Base-by-base conservation (phyloP, 306 rosid genomes). In the Fragaria nilgerrensis region DNA sequence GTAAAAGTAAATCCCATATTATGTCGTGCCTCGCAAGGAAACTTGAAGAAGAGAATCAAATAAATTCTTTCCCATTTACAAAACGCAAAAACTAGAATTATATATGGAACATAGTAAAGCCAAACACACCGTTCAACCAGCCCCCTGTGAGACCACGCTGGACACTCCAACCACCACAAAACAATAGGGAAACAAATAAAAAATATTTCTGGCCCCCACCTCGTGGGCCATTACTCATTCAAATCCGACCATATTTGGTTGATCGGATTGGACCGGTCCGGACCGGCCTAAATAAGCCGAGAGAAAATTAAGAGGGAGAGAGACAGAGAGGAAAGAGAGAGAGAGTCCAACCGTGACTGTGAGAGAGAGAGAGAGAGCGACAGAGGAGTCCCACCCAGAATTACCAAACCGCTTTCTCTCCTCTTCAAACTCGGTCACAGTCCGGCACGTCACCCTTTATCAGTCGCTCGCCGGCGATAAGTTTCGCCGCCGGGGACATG, bases 121-220 rank as follows among this genome's bases (percentile, higher is more conserved):
- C 23, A 52, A 52, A 49, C n/a, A 15, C 20, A 17, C n/a, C 53
- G 20, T 49, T 49, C 53, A 45, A 45, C 49, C 15, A 45, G 14
- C 49, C 0, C 49, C 16, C 0, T 12, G 47, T 9, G 47, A 43
- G 13, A 47, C 50, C 13, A 11, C 49, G 49, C 15, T 45, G 49
- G 49, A 45, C 44, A 5, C 44, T 41, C 44, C 44, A 7, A 41
- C 36, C 2, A 43, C 47, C 49, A 12, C 4, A 45, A 45, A 45
- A 45, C 14, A 50, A 50, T 4, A 16, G 17, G 20, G 19, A 50
- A 49, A 50, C n/a, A 50, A 50, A 49, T 0, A 2, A 59, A 22
- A 43, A n/a, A 63, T 14, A 63, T 32, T 5, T 15, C 29, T 52
- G 74, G 77, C 23, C 77, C 77, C 73, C 58, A 25, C 44, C 5